Evolutionary conservation across 306 rosid genomes (phyloP), one percentile per base, ranked within the genome.

Genomic region (Prunus kanzakura): DNA sequence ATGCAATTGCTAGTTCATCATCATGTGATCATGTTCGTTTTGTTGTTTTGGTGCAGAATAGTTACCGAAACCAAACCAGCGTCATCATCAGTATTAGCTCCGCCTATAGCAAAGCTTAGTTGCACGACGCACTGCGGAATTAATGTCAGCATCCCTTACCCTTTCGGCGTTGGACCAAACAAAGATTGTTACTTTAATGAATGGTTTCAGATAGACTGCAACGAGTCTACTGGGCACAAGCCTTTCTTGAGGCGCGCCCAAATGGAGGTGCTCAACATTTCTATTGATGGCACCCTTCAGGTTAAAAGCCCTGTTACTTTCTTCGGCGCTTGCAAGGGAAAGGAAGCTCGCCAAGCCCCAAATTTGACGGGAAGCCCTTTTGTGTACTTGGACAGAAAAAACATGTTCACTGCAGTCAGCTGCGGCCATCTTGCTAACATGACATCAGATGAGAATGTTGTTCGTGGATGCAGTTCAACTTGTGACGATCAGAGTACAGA

Each of bases 191-290:
- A 74, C 57, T 58, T 30, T 1, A 30, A 71, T 43, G 61, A 71
- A 1, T 68, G 86, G 86, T 87, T 86, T 5, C 72, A 81, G 69
- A 69, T 89, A 38, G 67, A 69, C 3, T 89, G 93, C 76, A 25
- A 62, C 49, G 30, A 14, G 8, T 50, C 19, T 8, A 14, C 43
- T 25, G 19, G 13, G 1, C 61, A 29, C 25, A 64, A 22, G 63
- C 78, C 64, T 3, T 64, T 64, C 32, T 50, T 86, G 5, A 84
- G 69, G 29, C 41, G 1, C 7, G 3, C 67, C 10, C 35, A 79
- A 9, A 38, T 79, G 10, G 80, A 76, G 67, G 86, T 83, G 19
- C 66, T 8, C 4, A 0, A 0, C 1, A 25, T 80, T 14, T 4
- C n/a, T 8, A 1, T 11, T 0, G 0, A 4, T 0, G 32, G 80